These are phyloP conservation scores for Cronartium quercuum DNA, from an alignment of 1,284 basidiomycete genomes.

Conservation along the genomic window DNA sequence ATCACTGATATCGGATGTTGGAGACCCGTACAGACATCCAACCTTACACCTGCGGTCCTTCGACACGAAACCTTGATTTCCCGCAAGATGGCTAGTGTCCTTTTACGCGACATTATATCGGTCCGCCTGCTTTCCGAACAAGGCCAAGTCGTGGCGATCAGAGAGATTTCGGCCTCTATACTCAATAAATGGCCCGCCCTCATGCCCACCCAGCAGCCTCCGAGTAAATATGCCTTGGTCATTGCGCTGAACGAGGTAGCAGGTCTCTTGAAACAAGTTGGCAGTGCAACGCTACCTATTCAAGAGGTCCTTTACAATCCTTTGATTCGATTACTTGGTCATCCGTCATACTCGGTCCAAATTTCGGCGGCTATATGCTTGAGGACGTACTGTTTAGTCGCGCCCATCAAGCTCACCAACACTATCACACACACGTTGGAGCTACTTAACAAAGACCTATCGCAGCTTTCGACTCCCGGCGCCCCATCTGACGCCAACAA, in stretches of 20 bases:
- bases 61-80: conserved; percentile 61
- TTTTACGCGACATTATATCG: conserved; percentile 79
- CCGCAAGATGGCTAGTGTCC: conserved; percentile 65
- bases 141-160: conserved; percentile 82
- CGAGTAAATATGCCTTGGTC: conserved; percentile 64
- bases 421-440: conserved; percentile 60
- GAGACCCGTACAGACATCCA: conserved; percentile 43
- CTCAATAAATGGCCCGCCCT: conserved; percentile 86
- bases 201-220: conserved; percentile 74
- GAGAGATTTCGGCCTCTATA: conserved; percentile 72
- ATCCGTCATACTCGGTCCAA: conserved; percentile 79
- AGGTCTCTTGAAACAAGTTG: conserved; percentile 77
- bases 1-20: conserved; percentile 57
- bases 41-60: conserved; percentile 38
- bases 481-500: conserved; percentile 56
- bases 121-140: conserved; percentile 83
- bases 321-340: conserved; percentile 72
- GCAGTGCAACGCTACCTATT: conserved; percentile 80
- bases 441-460: conserved; percentile 66
- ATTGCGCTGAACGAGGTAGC: conserved; percentile 77
- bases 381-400: conserved; percentile 79
- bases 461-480: conserved; percentile 57
- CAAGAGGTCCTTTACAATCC: conserved; percentile 85
- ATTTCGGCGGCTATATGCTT: conserved; percentile 80
- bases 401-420: conserved; percentile 68